These are phyloP conservation scores for Aegilops umbellulata DNA, from an alignment of 176 grass and related monocot genomes.

Conservation along the genomic window DNA sequence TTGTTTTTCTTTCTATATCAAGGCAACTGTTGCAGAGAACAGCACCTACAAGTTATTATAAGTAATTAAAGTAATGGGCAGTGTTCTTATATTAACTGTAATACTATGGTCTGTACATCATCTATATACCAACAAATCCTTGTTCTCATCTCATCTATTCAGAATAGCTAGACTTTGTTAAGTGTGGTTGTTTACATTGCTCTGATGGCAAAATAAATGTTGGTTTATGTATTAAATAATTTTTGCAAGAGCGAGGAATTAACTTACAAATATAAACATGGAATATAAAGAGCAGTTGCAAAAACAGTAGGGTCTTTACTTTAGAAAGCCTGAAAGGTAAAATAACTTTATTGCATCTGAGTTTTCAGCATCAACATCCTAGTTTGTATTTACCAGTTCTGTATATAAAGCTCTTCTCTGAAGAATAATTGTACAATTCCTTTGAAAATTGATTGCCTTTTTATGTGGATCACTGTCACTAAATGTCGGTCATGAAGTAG, in stretches of 20 bases:
- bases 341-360: neutral
- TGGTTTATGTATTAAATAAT: neutral
- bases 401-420: neutral
- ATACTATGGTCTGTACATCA: neutral
- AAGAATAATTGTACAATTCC: constrained; percentile 9
- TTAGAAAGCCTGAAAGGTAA: neutral
- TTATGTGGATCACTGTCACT: neutral
- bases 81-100: neutral
- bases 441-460: neutral
- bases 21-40: neutral
- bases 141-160: neutral
- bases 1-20: constrained; percentile 11
- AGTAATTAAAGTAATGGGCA: neutral
- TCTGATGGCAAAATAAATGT: neutral
- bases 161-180: neutral
- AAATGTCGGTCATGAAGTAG: constrained; percentile 1
- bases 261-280: neutral
- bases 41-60: neutral
- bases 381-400: neutral
- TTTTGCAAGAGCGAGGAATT: neutral
- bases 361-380: constrained; percentile 1
- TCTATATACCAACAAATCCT: neutral
- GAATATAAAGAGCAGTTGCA: neutral
- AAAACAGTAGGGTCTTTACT: neutral
- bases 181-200: neutral